These are phyloP conservation scores for Arbutus unedo DNA, from an alignment of 148 eudicot species.

Conservation along the genomic window DNA sequence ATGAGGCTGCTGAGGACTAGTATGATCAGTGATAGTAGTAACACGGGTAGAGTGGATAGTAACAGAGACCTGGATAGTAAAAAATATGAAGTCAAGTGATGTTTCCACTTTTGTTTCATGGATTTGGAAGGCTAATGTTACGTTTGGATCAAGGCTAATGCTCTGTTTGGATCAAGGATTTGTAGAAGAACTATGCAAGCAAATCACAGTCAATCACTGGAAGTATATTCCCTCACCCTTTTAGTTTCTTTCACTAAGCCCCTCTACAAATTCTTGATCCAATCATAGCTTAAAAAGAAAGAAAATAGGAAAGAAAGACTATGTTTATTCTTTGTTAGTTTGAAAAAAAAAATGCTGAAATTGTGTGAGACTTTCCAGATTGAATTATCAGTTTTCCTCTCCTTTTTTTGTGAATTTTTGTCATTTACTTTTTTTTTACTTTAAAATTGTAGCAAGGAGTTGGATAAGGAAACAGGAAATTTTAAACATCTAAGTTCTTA, in stretches of 20 bases:
- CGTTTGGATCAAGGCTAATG: neutral
- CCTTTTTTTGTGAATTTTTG: neutral
- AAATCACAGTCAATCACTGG: neutral
- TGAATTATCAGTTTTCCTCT: neutral
- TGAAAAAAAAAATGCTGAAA: neutral
- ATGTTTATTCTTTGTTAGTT: neutral
- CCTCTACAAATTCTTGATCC: neutral
- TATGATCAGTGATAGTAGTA: conserved; percentile 45
- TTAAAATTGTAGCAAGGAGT: neutral
- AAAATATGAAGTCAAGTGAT: neutral
- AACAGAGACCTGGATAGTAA: conserved; percentile 55
- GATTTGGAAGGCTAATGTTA: neutral
- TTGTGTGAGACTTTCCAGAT: neutral
- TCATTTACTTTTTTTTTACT: neutral
- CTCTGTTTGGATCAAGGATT: neutral
- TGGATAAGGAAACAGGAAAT: neutral
- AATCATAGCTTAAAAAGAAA: neutral
- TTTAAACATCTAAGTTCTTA: neutral
- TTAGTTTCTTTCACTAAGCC: neutral
- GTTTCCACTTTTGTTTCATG: neutral
- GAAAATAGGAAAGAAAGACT: neutral
- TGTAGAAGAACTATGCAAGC: neutral
- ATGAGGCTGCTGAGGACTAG: conserved; percentile 57
- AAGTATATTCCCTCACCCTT: neutral
- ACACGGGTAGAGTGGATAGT: conserved; percentile 61